Conservation (phyloP, 1,284 basidiomycete species). For the Hymenochaete sp. region DNA sequence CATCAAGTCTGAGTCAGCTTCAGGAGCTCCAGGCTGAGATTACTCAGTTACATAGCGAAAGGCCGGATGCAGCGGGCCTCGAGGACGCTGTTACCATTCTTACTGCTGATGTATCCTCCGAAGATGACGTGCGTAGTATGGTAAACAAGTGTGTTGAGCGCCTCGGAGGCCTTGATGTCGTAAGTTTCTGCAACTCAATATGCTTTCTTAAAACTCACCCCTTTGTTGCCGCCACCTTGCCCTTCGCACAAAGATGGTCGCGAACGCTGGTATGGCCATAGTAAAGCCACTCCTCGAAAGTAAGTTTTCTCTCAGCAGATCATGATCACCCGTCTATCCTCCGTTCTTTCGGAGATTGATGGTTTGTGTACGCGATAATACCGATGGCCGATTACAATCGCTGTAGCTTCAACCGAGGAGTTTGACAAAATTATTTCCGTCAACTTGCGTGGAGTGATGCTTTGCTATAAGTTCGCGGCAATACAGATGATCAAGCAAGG, state of each 20-base stretch:
- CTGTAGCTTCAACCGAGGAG: constrained; percentile 12
- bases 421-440: constrained; percentile 15
- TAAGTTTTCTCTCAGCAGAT: background rate
- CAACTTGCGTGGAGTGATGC: constrained; percentile 18
- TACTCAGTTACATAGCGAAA: background rate
- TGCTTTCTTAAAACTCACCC: background rate
- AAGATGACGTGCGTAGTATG: constrained; percentile 14
- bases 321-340: background rate
- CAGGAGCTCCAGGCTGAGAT: constrained; percentile 2
- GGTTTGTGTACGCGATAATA: too few species aligned
- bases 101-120: constrained; percentile 14
- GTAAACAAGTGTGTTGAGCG: constrained; percentile 9
- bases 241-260: constrained; percentile 17
- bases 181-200: constrained; percentile 4
- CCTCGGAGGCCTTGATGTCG: constrained; percentile 18
- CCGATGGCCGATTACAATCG: background rate
- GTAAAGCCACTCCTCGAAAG: constrained; percentile 9
- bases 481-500: constrained; percentile 20
- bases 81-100: background rate
- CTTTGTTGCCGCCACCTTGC: background rate
- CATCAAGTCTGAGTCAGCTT: background rate
- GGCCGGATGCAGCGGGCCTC: background rate
- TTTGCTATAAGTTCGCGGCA: constrained; percentile 20
- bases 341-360: too few species aligned
- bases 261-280: constrained; percentile 17